These are phyloP conservation scores for Penicillium canescens DNA, from an alignment of 495 filamentous ascomycete genomes.

Conservation along the genomic window DNA sequence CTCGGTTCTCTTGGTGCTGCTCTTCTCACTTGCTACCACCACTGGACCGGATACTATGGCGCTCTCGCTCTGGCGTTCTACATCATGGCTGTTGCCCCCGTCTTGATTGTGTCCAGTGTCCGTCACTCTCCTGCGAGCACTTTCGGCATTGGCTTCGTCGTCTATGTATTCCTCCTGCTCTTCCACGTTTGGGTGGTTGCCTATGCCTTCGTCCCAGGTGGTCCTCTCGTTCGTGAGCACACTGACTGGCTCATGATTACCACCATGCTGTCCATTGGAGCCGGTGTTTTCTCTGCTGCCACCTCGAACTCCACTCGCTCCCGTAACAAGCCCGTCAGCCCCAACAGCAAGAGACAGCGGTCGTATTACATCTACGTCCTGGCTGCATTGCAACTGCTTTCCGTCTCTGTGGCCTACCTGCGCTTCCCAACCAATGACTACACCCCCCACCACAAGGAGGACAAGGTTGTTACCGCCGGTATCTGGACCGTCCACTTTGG, in stretches of 20 bases:
- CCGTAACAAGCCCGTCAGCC: conserved; percentile 52
- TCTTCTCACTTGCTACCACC: conserved; percentile 71
- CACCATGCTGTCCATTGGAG: conserved; percentile 82
- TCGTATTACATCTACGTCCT: conserved; percentile 78
- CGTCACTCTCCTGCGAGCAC: conserved; percentile 71
- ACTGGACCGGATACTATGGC: conserved; percentile 93
- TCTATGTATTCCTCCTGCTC: conserved; percentile 89
- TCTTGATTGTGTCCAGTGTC: conserved; percentile 73
- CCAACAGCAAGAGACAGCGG: conserved; percentile 53
- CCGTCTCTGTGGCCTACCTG: conserved; percentile 80
- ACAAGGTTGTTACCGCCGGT: conserved; percentile 84
- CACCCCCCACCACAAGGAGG: conserved; percentile 81
- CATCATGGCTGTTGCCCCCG: conserved; percentile 75
- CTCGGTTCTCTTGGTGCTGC: conserved; percentile 77
- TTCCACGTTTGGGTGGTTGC: conserved; percentile 99
- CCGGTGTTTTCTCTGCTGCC: conserved; percentile 77
- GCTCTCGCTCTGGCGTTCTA: conserved; percentile 75
- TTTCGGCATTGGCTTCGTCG: conserved; percentile 83
- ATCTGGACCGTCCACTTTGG: conserved; percentile 99
- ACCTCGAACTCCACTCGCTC: conserved; percentile 48
- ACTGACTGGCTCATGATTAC: conserved; percentile 92
- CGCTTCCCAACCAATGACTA: conserved; percentile 94
- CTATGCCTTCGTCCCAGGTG: conserved; percentile 98
- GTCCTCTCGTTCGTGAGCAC: conserved; percentile 87
- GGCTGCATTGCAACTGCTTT: conserved; percentile 71